Evolutionary conservation across 2,329 filamentous ascomycete genomes (phyloP).

Genomic region (Amphichorda felina): DNA sequence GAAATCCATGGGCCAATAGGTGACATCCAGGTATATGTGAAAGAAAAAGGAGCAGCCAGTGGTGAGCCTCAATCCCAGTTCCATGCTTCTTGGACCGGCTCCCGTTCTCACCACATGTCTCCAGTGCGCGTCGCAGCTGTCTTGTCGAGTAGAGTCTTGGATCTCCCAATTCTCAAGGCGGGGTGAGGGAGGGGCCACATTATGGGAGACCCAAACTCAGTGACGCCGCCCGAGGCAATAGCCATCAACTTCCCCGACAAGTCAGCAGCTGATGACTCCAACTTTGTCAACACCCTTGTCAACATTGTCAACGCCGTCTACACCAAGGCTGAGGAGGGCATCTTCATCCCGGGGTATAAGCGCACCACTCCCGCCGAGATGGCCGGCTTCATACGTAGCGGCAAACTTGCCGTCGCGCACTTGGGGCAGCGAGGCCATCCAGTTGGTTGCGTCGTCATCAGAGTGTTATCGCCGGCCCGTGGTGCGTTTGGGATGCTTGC

Average conservation of each 20-base stretch:
- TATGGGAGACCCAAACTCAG: not conserved
- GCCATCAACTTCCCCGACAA: slow-evolving; percentile 9
- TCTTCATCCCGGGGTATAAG: slow-evolving; percentile 14
- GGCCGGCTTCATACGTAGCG: slow-evolving; percentile 7
- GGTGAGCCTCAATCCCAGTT: no score
- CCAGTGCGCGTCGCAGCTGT: no score
- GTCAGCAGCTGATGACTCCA: slow-evolving; percentile 8
- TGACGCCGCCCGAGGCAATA: no score
- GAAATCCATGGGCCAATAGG: no score
- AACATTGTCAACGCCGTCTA: slow-evolving; percentile 15
- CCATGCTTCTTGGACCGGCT: no score
- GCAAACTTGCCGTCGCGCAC: slow-evolving; percentile 13
- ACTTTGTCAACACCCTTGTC: slow-evolving; percentile 7
- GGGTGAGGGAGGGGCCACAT: no score
- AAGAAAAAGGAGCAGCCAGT: no score
- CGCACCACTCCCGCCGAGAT: slow-evolving; percentile 12
- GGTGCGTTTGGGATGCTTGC: slow-evolving; percentile 17
- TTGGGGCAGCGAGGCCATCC: slow-evolving; percentile 3
- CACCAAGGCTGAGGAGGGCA: slow-evolving; percentile 10
- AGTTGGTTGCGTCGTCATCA: slow-evolving; percentile 15
- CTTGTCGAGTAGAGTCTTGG: no score
- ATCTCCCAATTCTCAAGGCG: no score
- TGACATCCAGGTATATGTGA: no score
- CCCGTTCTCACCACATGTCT: no score
- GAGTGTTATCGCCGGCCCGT: slow-evolving; percentile 6